A percentile compares a stretch with the other conserved stretches of the same genome.
Evolutionary conservation across 495 filamentous ascomycete species (phyloP).

Genomic region (Penicillium psychrofluorescens): DNA sequence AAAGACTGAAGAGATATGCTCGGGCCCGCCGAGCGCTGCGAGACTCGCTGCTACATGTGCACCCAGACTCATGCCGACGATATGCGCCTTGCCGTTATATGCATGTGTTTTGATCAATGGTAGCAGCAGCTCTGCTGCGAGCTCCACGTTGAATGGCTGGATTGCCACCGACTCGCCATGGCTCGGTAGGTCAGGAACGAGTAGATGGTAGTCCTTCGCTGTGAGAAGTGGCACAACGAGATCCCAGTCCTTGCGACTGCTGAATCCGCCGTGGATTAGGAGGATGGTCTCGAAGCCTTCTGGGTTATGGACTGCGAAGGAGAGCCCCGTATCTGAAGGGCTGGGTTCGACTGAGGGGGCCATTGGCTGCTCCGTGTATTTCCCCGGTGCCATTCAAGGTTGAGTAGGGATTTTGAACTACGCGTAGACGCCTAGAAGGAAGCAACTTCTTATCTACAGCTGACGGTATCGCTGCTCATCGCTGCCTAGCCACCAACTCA

Average conservation of each 20-base stretch:
- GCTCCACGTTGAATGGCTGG: constrained; percentile 6
- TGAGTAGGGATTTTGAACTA: no score
- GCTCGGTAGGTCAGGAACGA: constrained; percentile 10
- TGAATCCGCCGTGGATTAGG: constrained; percentile 12
- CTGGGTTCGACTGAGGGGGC: no score
- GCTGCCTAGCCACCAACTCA: no score
- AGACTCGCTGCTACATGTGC: constrained; percentile 7
- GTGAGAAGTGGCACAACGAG: constrained; percentile 4
- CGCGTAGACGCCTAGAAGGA: no score
- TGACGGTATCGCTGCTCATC: no score
- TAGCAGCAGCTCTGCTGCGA: not conserved
- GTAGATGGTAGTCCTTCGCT: constrained; percentile 6
- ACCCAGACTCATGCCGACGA: constrained; percentile 9
- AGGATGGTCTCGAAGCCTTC: constrained; percentile 3
- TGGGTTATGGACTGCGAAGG: no score
- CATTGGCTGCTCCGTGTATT: no score
- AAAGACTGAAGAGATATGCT: no score
- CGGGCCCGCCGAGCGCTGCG: not conserved
- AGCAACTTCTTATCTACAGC: no score
- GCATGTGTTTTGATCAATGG: constrained; percentile 6
- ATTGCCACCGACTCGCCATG: constrained; percentile 10
- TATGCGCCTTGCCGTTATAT: constrained; percentile 1
- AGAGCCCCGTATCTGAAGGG: no score
- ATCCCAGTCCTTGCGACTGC: constrained; percentile 6
- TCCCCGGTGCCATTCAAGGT: no score